These are phyloP conservation scores for Rhynchosporium agropyri DNA, from an alignment of 2,329 filamentous ascomycete genomes.

Conservation along the genomic window DNA sequence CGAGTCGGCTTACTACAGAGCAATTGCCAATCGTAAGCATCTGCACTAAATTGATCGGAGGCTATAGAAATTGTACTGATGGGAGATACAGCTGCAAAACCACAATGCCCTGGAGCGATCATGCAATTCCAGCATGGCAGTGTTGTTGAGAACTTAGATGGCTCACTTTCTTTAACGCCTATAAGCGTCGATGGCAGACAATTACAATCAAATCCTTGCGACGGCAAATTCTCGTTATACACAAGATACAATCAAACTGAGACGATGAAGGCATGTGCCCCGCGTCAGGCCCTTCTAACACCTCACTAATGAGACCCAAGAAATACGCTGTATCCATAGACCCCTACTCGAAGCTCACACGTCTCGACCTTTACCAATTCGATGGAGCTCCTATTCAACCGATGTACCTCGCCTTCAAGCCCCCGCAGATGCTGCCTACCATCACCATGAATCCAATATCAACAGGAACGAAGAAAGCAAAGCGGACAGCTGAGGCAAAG, in stretches of 20 bases:
- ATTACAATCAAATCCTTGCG: conserved; percentile 66
- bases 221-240: conserved; percentile 54
- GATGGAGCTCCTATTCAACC: conserved; percentile 68
- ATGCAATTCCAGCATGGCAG: conserved; percentile 76
- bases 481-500: conserved; percentile 37
- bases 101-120: conserved; percentile 63
- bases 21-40: conserved; percentile 65
- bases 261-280: conserved; percentile 55
- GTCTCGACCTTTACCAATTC: conserved; percentile 65
- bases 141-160: conserved; percentile 58
- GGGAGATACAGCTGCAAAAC: conserved; percentile 53
- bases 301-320: conserved; percentile 32
- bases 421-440: conserved; percentile 71
- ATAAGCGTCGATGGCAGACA: conserved; percentile 69
- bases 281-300: neutral
- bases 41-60: neutral
- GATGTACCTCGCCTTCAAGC: conserved; percentile 64
- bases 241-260: conserved; percentile 69
- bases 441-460: conserved; percentile 61
- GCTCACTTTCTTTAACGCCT: conserved; percentile 61
- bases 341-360: conserved; percentile 61
- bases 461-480: conserved; percentile 44
- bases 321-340: conserved; percentile 52
- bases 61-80: conserved; percentile 21
- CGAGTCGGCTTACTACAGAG: conserved; percentile 71